Percentiles rank a stretch among this genome's conserved stretches.
Evolutionary conservation across 257 asterid species (phyloP).

Genomic region (Galeopsis tetrahit): DNA sequence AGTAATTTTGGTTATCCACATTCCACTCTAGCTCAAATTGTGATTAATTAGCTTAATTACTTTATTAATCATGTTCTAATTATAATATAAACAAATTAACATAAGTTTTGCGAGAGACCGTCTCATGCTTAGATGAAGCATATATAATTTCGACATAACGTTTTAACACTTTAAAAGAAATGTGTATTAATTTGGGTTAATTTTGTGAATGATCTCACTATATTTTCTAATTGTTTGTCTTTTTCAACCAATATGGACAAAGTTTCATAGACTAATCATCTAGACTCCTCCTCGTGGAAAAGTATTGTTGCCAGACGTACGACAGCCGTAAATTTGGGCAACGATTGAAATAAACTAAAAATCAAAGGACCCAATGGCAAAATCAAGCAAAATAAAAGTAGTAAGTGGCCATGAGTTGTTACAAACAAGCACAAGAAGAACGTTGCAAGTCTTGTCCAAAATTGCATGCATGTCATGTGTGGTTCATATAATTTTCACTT

Average conservation of each 20-base stretch:
- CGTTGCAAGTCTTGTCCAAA: slow-evolving; percentile 25
- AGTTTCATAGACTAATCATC: background rate
- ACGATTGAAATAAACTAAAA: slow-evolving; percentile 12
- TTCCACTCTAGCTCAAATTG: background rate
- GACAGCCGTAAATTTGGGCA: background rate
- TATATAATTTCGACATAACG: no score
- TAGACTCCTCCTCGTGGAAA: slow-evolving; percentile 2
- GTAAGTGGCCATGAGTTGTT: background rate
- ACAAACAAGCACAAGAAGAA: background rate
- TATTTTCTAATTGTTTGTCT: no score
- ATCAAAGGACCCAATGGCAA: slow-evolving; percentile 30
- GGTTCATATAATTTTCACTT: slow-evolving; percentile 29
- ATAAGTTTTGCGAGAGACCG: no score
- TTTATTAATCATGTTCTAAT: background rate
- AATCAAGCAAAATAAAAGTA: slow-evolving; percentile 21
- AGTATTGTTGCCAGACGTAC: background rate
- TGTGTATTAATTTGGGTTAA: no score
- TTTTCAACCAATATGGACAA: slow-evolving; percentile 3
- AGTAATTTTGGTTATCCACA: no score
- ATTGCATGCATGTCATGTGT: slow-evolving; percentile 43
- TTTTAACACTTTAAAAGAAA: no score
- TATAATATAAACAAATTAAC: background rate
- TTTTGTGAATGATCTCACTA: no score
- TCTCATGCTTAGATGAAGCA: no score
- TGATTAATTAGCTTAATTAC: background rate